Evolutionary conservation across 140 eudicot genomes (phyloP), one percentile per base, ranked within the genome.

Genomic region (Anethum foeniculum): DNA sequence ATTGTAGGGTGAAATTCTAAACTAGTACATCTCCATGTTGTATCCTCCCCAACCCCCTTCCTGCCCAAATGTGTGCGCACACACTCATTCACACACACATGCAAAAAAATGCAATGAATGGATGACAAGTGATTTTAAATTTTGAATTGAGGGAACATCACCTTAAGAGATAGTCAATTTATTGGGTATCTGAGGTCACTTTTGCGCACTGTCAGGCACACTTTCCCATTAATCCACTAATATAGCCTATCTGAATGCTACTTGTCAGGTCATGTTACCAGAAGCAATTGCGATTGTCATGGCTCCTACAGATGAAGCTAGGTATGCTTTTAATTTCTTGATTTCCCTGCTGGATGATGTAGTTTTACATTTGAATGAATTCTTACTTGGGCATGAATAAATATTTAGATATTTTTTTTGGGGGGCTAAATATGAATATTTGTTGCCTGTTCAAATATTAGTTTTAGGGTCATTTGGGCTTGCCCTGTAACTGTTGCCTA

Each of bases 281-380:
- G 99, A 96, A 90, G 99, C 99, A 77, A 86, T 96, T 80, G 99
- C 99, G 85, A 96, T 96, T 86, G 99, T 95, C 76, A 95, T 95
- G 99, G 99, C 99, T 51, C 99, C 99, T 52, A 89, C 94, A 0
- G 99, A 95, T 81, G 84, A 91, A 88, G 87, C 93, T 82, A 89
- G 99, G 99, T 95, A 86, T 46, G 38, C 3, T 74, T 75, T 48
- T 68, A 12, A 23, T 52, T 41, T 82, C 39, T 71, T 79, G 69
- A 21, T 52, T 77, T 87, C 14, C 28, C 62, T 79, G 67, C 54
- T 43, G 23, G 47, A 81, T 16, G 23, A 38, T 18, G 41, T 34
- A 32, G 15, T 38, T 21, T 56, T 36, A 18, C 68, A 18, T 5
- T 36, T 5, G 3, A 2, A 34, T 34, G 14, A 52, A 18, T 19